Base-by-base conservation (phyloP, 2,329 filamentous ascomycete genomes). In the Pseudopyrenochaeta lycopersici region DNA sequence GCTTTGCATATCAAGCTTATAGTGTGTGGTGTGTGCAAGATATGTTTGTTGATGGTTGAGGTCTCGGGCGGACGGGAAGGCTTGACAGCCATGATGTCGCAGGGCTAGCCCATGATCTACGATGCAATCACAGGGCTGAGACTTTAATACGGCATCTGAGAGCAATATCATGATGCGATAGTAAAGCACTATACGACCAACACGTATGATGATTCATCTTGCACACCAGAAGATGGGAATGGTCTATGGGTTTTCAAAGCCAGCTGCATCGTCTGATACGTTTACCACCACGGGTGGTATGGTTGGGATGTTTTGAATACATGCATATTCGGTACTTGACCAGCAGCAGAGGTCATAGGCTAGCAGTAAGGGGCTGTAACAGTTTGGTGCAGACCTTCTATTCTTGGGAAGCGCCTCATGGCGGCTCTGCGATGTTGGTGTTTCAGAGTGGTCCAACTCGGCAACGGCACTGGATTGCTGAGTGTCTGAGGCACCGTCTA, bases 371-470 rank as follows among this genome's bases (percentile, higher is more conserved):
- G 27, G 40, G 40, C 23, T 42, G 20, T 10, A 42, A 42, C n/a
- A 23, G 40, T 17, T 17, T 4, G 2, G 6, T 30, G 2, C 23
- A 21, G 40, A 23, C 15, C 23, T 7, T 10, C 23, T 31, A 30
- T 29, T 17, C 7, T 12, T 42, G 15, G 15, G 40, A 51, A 40
- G 55, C 49, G 54, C 50, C 21, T 44, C 38, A 38, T 43, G 51
- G 61, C 57, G 56, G 59, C 52, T 63, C 55, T 56, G 48, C 52
- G 31, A 49, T 51, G 55, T 54, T 54, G 46, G 42, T 66, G 65
- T 68, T 68, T 66, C 65, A 68, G 35, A 29, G 49, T 53, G 54
- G 52, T 46, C 42, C 53, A 40, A 45, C 48, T 39, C 48, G 33
- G 32, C 38, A 36, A 21, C 40, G 44, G 47, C 38, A 62, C 43